Base-by-base conservation (phyloP, 225 moss, liverwort and hornwort genomes). In the Neckera pumila region DNA sequence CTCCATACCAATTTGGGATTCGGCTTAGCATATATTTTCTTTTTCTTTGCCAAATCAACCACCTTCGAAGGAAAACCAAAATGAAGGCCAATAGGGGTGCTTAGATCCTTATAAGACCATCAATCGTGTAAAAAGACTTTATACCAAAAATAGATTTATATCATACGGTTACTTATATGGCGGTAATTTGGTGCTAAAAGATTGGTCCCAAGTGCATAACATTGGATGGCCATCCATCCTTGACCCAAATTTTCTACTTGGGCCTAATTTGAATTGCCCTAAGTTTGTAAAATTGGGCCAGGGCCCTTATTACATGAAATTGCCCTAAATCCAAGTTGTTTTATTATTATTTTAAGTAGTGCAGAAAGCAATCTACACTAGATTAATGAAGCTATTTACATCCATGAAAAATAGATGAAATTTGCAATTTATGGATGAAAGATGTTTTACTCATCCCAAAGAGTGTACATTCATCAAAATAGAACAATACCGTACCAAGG, bases 171-270 rank as follows among this genome's bases (percentile, higher is more conserved):
- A 1, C 16, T 71, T 51, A 51, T 1, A 0, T 26, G 4, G 42
- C 5, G 0, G 0, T 14, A 6, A 15, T 42, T 13, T 3, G 16
- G 14, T 0, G 0, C 9, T 5, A 16, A 42, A 16, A 43, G 0
- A 43, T 15, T 10, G 6, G 3, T 2, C 30, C 3, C 7, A 31
- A 74, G 2, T 19, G 7, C 17, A 43, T 28, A 42, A 45, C 28
- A 45, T 30, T 45, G 3, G 3, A 2, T 18, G 4, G 6, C 1
- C 11, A 30, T 30, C 10, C 8, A 28, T 72, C 10, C 7, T 28
- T 72, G 5, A 2, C 3, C 5, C 11, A n/a, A 71, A 3, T 40
- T 71, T 26, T 5, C 14, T 3, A 71, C 42, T 71, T 13, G 2
- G 64, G 1, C 19, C 0, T 4, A 0, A 40, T 40, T 40, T 25